A percentile compares a stretch with the other conserved stretches of the same genome.
phyloP scores from a whole-genome alignment of 768 basidiomycete species.

The Hydnomerulius pinastri region DNA sequence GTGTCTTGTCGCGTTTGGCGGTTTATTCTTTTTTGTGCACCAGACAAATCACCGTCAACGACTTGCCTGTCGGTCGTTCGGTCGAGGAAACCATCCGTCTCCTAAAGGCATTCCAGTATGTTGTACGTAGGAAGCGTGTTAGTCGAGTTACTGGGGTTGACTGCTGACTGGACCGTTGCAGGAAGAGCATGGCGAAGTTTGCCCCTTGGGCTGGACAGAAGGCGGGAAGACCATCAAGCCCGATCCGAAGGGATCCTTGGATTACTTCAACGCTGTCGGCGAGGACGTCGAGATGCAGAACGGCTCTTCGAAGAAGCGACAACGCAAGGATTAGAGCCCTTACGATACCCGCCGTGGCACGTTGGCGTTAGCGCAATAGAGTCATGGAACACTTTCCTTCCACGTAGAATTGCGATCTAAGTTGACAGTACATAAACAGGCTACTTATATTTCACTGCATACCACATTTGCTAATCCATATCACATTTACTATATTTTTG shows the following conservation, averaged over 20 bases:
- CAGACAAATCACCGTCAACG: constrained; percentile 87
- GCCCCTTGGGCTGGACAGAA: constrained; percentile 89
- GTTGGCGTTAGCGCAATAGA: constrained; percentile 1
- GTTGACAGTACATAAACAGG: constrained; percentile 1
- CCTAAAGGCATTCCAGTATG: constrained; percentile 92
- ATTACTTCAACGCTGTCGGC: constrained; percentile 58
- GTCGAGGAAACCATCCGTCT: constrained; percentile 92
- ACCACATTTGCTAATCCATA: too few relatives aligned
- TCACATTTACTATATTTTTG: too few relatives aligned
- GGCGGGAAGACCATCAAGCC: constrained; percentile 82
- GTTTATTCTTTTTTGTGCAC: neutral
- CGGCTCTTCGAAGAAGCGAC: constrained; percentile 55
- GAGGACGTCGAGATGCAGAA: constrained; percentile 36
- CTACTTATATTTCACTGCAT: too few relatives aligned
- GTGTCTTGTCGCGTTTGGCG: neutral
- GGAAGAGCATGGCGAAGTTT: constrained; percentile 92
- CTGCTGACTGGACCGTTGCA: constrained; percentile 26
- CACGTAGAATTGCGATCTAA: neutral
- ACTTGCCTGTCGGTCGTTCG: constrained; percentile 92
- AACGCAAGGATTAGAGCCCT: constrained; percentile 51
- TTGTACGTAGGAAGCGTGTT: constrained; percentile 44
- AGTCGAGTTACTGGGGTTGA: neutral
- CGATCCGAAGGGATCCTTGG: constrained; percentile 68
- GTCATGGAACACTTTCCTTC: neutral
- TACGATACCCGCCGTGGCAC: neutral